Evolutionary conservation across 345 rosid species (phyloP), one percentile per base, ranked within the genome.

Genomic region (Balakata baccata): DNA sequence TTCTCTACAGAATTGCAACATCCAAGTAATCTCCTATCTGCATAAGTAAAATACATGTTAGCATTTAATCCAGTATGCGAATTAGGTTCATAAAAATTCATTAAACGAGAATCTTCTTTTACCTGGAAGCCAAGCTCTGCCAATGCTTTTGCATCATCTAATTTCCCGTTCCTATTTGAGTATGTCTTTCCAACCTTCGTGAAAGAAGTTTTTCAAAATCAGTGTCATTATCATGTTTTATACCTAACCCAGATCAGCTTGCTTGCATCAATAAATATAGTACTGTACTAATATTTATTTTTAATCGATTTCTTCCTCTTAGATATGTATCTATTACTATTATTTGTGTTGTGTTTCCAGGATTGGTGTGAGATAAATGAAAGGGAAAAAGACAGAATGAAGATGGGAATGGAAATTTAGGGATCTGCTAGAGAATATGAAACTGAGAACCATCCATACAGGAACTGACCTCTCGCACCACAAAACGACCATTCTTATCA

Each of bases 1-100:
- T 58, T 63, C 75, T 74, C 72, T 80, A 87, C 50, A 83, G 71
- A 74, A 89, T 85, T 18, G 98, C 95, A 83, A 92, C 95, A 61
- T 94, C 98, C 85, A 94, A 85, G 85, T 90, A 90, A 77, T 94
- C 98, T 68, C 98, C 98, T 59, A 94, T 90, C 98, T 94, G 86
- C 62, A 78, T 38, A 77, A 0, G 23, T 38, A 66, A 62, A 70
- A 51, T 20, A 68, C 49, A 20, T 47, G 51, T 76, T 16, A 52
- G 81, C 50, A 45, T 70, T 53, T 72, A 29, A 34, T 63, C 52
- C 47, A 37, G 59, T 50, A 13, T n/a, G 58, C 9, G 29, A n/a
- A 45, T 7, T 68, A 73, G 43, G 52, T 67, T 14, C 1, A 37
- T 29, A 43, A 43, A 6, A 43, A 43, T 43, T 43, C 47, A 43